Evolutionary conservation across 2,329 filamentous ascomycete species (phyloP).

Genomic region (Stagonosporopsis tanaceti): DNA sequence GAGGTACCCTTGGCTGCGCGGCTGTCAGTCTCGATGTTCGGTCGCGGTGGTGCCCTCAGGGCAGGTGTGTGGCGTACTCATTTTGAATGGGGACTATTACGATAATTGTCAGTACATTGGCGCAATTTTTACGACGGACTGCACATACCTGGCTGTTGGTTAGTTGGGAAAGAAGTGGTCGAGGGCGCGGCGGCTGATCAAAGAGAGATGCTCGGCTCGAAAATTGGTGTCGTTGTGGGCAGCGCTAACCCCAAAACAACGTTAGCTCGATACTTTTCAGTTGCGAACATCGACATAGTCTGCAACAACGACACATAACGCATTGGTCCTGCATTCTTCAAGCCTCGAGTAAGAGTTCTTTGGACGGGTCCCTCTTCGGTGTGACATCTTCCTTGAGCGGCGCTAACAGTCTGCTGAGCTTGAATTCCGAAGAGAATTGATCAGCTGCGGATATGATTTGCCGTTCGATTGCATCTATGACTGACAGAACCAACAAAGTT

Average conservation of each 20-base stretch:
- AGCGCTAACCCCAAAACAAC: not conserved
- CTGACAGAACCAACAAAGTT: not conserved
- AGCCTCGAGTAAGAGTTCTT: not conserved
- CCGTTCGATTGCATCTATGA: not conserved
- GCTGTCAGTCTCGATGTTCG: constrained; percentile 55
- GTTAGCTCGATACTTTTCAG: not conserved
- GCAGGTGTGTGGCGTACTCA: constrained; percentile 60
- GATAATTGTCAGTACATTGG: constrained; percentile 31
- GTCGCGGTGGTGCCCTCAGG: constrained; percentile 32
- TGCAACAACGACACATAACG: not conserved
- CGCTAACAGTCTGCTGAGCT: not conserved
- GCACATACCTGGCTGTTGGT: constrained; percentile 48
- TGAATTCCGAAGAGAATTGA: not conserved
- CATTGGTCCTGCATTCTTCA: too few species aligned
- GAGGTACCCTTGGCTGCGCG: constrained; percentile 73
- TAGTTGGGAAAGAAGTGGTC: constrained; percentile 37
- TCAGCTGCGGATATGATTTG: not conserved
- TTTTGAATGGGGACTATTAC: constrained; percentile 60
- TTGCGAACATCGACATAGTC: not conserved
- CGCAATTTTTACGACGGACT: constrained; percentile 1
- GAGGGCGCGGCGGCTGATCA: not conserved
- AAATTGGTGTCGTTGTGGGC: not conserved
- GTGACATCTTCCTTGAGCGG: not conserved
- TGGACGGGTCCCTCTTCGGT: not conserved
- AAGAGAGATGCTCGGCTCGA: not conserved